Percentiles rank a stretch among this genome's conserved stretches.
phyloP scores from a whole-genome alignment of 164 flowering plant species.

The Vitis rotundifolia region DNA sequence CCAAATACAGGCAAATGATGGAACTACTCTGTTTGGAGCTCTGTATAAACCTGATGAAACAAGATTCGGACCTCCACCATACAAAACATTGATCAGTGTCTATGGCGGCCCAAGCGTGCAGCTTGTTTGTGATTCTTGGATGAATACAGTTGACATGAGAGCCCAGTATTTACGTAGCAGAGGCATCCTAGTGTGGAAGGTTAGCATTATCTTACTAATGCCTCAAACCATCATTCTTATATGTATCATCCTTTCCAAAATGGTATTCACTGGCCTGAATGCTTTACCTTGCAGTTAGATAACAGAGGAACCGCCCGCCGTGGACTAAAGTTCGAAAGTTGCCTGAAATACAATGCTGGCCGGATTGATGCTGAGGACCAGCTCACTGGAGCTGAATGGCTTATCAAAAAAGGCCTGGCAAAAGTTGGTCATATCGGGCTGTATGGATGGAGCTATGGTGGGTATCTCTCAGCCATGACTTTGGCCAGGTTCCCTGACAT shows the following conservation, averaged over 20 bases:
- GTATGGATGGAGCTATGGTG: constrained; percentile 98
- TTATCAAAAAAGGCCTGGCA: constrained; percentile 73
- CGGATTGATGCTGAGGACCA: constrained; percentile 78
- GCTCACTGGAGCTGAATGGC: constrained; percentile 84
- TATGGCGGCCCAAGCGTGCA: constrained; percentile 94
- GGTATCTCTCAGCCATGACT: constrained; percentile 80
- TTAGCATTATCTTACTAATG: constrained; percentile 25
- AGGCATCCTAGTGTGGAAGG: constrained; percentile 95
- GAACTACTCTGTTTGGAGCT: constrained; percentile 70
- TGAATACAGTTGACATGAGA: constrained; percentile 89
- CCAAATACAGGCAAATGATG: constrained; percentile 67
- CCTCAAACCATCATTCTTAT: too few relatives aligned
- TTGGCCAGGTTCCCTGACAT: constrained; percentile 66
- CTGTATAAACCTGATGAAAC: constrained; percentile 71
- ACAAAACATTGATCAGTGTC: constrained; percentile 74
- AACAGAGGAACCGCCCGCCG: constrained; percentile 88
- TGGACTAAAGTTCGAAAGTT: constrained; percentile 83
- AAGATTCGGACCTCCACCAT: constrained; percentile 90
- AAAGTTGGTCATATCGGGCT: constrained; percentile 66
- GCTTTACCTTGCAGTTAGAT: constrained; percentile 57
- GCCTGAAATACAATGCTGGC: constrained; percentile 64
- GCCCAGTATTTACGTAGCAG: constrained; percentile 85
- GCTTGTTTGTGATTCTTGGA: constrained; percentile 81
- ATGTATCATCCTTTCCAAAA: too few relatives aligned
- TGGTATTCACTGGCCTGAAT: too few relatives aligned